Conservation (phyloP, 768 basidiomycete genomes). For the Thelephora ganbajun region DNA sequence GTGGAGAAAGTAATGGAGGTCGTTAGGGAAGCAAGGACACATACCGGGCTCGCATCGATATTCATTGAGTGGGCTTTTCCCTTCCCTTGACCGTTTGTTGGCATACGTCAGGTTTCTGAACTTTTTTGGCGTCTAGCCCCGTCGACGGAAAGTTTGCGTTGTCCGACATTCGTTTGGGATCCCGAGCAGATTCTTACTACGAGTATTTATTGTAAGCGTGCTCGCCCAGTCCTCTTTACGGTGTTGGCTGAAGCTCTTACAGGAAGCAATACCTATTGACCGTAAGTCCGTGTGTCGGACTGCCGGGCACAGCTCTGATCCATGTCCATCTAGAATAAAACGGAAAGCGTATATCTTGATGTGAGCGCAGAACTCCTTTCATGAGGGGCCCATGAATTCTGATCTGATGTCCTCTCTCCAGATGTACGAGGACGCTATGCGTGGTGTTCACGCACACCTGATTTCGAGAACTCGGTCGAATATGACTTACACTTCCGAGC, state of each 20-base stretch:
- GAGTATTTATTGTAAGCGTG: constrained; percentile 67
- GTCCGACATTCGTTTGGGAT: constrained; percentile 77
- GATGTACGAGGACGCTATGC: constrained; percentile 88
- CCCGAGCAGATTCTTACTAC: constrained; percentile 88
- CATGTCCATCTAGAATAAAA: constrained; percentile 35
- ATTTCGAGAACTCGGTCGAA: constrained; percentile 47
- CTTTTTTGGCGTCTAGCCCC: constrained; percentile 27
- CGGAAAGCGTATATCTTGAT: constrained; percentile 64
- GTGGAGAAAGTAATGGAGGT: constrained; percentile 69
- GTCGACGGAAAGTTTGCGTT: constrained; percentile 38
- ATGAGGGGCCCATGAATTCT: not conserved
- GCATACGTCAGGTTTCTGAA: constrained; percentile 1
- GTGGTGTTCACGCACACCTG: constrained; percentile 63
- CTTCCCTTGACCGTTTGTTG: not conserved
- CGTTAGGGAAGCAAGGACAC: constrained; percentile 45
- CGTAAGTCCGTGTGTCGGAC: constrained; percentile 22
- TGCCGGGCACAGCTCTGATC: not conserved
- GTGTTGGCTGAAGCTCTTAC: constrained; percentile 4
- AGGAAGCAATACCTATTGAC: constrained; percentile 78
- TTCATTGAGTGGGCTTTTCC: constrained; percentile 52
- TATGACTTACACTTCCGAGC: constrained; percentile 72
- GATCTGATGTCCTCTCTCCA: constrained; percentile 16
- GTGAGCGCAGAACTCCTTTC: constrained; percentile 24
- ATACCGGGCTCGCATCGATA: constrained; percentile 71
- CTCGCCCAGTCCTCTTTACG: constrained; percentile 2